phyloP scores from a whole-genome alignment of 2,329 filamentous ascomycete species.

The Botrytis galanthina region DNA sequence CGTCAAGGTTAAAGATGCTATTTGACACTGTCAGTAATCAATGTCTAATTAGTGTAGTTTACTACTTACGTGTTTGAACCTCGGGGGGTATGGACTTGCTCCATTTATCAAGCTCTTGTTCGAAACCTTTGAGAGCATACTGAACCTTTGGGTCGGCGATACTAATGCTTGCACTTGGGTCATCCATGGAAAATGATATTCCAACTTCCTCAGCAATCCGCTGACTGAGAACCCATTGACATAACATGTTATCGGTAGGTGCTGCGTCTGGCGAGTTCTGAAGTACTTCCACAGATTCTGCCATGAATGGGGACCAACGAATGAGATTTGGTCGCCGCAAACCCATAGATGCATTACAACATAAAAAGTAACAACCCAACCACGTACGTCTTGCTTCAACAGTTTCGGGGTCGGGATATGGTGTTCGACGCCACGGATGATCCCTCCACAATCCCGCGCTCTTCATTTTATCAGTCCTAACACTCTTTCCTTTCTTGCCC shows the following conservation, averaged over 20 bases:
- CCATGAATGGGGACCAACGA: conserved; percentile 45
- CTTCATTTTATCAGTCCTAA: conserved; percentile 33
- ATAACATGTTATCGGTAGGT: conserved; percentile 43
- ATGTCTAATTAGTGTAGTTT: background rate
- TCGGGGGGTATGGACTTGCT: conserved; percentile 44
- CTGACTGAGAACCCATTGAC: conserved; percentile 45
- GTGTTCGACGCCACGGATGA: conserved; percentile 45
- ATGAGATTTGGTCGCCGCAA: conserved; percentile 47
- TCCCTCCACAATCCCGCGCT: conserved; percentile 44
- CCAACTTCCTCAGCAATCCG: conserved; percentile 56
- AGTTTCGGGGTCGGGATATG: conserved; percentile 37
- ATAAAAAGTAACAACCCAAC: conserved; percentile 40
- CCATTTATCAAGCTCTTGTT: conserved; percentile 52
- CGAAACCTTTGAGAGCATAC: conserved; percentile 53
- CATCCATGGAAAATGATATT: conserved; percentile 53
- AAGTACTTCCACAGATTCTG: conserved; percentile 45
- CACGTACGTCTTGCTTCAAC: conserved; percentile 40
- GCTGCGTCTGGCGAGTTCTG: conserved; percentile 43
- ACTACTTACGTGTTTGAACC: conserved; percentile 34
- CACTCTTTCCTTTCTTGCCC: conserved; percentile 38
- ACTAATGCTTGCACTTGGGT: conserved; percentile 43
- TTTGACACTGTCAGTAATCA: conserved; percentile 21
- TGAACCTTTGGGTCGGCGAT: conserved; percentile 55
- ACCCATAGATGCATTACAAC: conserved; percentile 44
- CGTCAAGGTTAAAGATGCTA: conserved; percentile 50